phyloP scores from a whole-genome alignment of 345 rosid genomes.

The Xanthoceras sorbifolium region DNA sequence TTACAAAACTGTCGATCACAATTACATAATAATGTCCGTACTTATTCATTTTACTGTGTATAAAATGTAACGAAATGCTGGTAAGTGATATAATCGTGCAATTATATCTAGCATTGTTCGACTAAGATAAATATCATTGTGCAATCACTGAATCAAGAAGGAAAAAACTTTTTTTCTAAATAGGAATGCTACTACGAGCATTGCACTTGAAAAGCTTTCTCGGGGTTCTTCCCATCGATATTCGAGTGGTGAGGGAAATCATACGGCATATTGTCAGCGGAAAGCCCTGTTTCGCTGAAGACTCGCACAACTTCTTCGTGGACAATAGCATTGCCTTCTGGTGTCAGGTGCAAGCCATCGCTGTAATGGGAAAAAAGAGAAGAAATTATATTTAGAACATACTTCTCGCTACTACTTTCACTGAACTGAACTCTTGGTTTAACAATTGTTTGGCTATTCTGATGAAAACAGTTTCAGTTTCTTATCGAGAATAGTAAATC shows the following conservation, averaged over 20 bases:
- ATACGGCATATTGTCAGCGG: slow-evolving; percentile 70
- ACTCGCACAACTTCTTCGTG: slow-evolving; percentile 54
- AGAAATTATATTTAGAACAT: background rate
- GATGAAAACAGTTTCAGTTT: background rate
- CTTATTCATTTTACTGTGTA: background rate
- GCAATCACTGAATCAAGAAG: background rate
- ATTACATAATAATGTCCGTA: too few relatives aligned
- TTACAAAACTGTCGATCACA: too few relatives aligned
- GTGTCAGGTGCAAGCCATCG: slow-evolving; percentile 84
- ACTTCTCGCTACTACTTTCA: background rate
- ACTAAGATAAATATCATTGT: too few relatives aligned
- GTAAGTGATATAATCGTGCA: too few relatives aligned
- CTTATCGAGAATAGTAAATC: background rate
- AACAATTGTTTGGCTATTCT: background rate
- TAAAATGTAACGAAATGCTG: background rate
- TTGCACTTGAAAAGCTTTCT: slow-evolving; percentile 57
- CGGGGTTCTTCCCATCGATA: slow-evolving; percentile 66
- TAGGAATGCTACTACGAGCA: slow-evolving; percentile 26
- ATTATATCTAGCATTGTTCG: too few relatives aligned
- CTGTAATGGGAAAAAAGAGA: slow-evolving; percentile 38
- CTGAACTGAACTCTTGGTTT: background rate
- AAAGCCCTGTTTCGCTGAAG: slow-evolving; percentile 68
- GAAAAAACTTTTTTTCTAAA: background rate
- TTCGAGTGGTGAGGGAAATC: slow-evolving; percentile 80
- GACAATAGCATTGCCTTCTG: slow-evolving; percentile 75